phyloP scores from a whole-genome alignment of 202 grass and related monocot genomes.

The Setaria viridis region DNA sequence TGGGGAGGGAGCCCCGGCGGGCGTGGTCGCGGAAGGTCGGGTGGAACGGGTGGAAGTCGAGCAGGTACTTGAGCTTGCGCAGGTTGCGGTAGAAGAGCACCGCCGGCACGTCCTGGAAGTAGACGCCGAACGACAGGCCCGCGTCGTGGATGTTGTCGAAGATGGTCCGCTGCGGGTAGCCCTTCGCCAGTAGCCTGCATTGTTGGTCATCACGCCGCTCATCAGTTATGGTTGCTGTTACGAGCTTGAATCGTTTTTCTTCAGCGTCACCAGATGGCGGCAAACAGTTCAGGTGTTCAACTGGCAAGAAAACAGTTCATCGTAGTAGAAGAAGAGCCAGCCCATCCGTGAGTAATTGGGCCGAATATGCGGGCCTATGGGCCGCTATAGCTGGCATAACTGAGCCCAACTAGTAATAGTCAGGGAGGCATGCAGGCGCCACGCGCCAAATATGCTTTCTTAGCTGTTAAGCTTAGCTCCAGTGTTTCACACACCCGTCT shows the following conservation, averaged over 20 bases:
- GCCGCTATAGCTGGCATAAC: not conserved
- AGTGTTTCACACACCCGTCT: not conserved
- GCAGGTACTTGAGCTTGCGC: constrained; percentile 90
- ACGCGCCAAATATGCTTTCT: not conserved
- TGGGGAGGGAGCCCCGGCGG: constrained; percentile 58
- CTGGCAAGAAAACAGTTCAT: not conserved
- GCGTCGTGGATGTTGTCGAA: constrained; percentile 90
- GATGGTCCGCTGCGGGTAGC: constrained; percentile 82
- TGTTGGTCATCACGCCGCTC: not conserved
- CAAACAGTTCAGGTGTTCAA: too few species aligned
- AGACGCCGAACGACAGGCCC: constrained; percentile 79
- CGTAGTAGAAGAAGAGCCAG: too few species aligned
- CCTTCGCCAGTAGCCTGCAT: constrained; percentile 64
- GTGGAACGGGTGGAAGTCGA: constrained; percentile 69
- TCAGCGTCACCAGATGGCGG: not conserved
- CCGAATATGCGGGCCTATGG: too few species aligned
- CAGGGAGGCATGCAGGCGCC: not conserved
- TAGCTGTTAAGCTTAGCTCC: not conserved
- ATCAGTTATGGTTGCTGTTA: not conserved
- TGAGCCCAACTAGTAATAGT: not conserved
- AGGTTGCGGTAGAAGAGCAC: constrained; percentile 90
- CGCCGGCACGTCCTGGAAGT: constrained; percentile 90
- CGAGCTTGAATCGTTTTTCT: not conserved
- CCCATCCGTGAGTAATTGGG: not conserved
- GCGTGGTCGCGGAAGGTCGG: constrained; percentile 65